Evolutionary conservation across 2,329 filamentous ascomycete species (phyloP).

Genomic region (Dendryphion nanum): DNA sequence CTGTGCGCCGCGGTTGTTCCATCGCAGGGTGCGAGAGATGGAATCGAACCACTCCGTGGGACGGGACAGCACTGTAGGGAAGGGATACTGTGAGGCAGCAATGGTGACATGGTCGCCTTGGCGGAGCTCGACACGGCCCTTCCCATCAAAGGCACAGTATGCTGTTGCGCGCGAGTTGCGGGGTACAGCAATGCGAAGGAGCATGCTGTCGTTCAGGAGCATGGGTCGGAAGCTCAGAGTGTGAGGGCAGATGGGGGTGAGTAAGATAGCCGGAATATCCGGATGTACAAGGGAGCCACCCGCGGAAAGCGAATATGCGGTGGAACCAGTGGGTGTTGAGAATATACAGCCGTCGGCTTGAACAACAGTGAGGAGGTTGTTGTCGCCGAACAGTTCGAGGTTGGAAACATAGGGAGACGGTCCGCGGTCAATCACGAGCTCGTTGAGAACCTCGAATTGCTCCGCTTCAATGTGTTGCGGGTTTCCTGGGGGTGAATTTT

Average conservation of each 20-base stretch:
- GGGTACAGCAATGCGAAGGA: conserved; percentile 85
- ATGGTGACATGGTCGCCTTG: conserved; percentile 96
- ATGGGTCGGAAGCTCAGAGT: conserved; percentile 96
- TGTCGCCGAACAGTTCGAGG: conserved; percentile 91
- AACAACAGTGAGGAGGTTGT: conserved; percentile 90
- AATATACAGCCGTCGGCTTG: conserved; percentile 98
- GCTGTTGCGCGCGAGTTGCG: conserved; percentile 83
- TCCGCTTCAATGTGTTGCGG: conserved; percentile 77
- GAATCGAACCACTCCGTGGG: conserved; percentile 96
- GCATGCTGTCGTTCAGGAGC: conserved; percentile 93
- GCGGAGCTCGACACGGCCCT: conserved; percentile 87
- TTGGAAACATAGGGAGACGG: conserved; percentile 97
- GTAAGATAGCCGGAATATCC: conserved; percentile 91
- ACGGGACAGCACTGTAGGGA: conserved; percentile 90
- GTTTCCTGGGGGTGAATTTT: conserved; percentile 46
- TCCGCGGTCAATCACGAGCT: conserved; percentile 95
- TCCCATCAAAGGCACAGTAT: conserved; percentile 97
- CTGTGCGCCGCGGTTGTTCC: conserved; percentile 89
- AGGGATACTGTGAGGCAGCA: conserved; percentile 92
- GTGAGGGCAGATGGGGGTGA: conserved; percentile 97
- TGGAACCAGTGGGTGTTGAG: conserved; percentile 85
- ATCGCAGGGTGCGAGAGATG: conserved; percentile 84
- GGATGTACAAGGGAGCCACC: conserved; percentile 95
- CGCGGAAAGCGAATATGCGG: conserved; percentile 93
- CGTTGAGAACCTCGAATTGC: conserved; percentile 97